These are phyloP conservation scores for Colletotrichum sp. DNA, from an alignment of 2,329 filamentous ascomycete genomes.

Conservation along the genomic window DNA sequence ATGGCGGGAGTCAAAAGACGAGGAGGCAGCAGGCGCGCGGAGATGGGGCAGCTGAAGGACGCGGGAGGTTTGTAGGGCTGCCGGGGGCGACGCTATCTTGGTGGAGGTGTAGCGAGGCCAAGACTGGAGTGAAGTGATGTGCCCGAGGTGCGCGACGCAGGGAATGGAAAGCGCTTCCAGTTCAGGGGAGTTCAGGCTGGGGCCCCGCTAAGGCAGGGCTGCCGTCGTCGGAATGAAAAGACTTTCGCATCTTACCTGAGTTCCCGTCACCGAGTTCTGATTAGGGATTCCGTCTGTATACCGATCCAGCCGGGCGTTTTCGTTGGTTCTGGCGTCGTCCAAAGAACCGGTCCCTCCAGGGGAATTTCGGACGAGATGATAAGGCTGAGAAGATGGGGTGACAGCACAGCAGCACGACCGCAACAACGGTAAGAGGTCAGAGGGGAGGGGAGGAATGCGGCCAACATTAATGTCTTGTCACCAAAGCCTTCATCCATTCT, in stretches of 20 bases:
- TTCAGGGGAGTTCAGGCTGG: not conserved
- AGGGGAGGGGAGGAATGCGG: not conserved
- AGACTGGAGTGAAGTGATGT: not conserved
- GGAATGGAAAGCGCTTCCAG: not conserved
- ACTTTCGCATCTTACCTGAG: not conserved
- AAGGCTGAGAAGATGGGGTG: not conserved
- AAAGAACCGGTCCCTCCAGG: not conserved
- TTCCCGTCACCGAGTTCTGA: not conserved
- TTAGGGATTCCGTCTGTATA: not conserved
- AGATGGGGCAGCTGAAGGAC: constrained; percentile 11
- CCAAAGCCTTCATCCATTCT: not conserved
- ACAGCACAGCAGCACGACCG: not conserved
- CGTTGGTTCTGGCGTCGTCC: not conserved
- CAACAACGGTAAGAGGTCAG: not conserved
- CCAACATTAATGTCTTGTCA: not conserved
- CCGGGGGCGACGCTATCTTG: not conserved
- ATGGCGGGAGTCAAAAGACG: not conserved
- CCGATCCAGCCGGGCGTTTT: not conserved
- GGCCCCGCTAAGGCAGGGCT: not conserved
- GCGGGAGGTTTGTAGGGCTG: constrained; percentile 11
- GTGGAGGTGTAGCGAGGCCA: not conserved
- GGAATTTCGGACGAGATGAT: not conserved
- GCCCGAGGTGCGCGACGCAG: not conserved
- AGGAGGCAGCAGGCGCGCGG: not conserved
- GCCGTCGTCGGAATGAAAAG: not conserved